These are phyloP conservation scores for Nicotiana knightiana DNA, from an alignment of 257 asterid genomes.

Conservation along the genomic window DNA sequence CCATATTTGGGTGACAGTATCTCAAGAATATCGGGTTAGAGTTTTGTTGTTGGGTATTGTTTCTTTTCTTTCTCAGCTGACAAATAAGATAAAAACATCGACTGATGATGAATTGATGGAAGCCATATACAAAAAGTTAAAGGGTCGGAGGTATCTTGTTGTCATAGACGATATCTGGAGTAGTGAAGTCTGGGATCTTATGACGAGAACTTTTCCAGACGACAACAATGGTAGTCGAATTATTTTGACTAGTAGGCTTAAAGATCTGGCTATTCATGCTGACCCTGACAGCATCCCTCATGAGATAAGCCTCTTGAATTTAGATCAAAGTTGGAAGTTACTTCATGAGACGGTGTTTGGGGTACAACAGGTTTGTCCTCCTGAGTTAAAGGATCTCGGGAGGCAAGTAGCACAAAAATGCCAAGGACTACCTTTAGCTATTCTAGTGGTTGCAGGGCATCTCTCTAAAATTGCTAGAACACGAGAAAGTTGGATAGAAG, in stretches of 20 bases:
- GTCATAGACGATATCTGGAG: constrained; percentile 7
- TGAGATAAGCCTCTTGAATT: background rate
- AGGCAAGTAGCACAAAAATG: background rate
- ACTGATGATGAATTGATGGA: background rate
- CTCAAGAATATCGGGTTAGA: background rate
- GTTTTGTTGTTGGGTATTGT: background rate
- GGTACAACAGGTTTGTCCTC: background rate
- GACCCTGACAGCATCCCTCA: background rate
- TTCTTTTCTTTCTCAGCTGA: background rate
- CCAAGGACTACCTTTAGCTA: background rate
- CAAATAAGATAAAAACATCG: background rate
- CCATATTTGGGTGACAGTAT: background rate
- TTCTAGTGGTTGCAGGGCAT: background rate
- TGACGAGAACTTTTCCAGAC: background rate
- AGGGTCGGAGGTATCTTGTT: background rate
- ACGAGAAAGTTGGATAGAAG: background rate
- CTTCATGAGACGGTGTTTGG: background rate
- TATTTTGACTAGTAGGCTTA: background rate
- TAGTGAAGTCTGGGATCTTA: background rate
- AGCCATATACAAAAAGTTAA: background rate
- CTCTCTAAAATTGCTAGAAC: background rate
- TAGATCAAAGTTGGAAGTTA: background rate
- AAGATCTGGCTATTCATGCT: background rate
- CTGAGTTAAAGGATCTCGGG: background rate
- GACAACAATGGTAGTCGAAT: background rate